Percentiles rank a stretch among this genome's conserved stretches.
Conservation (phyloP, 1,284 basidiomycete genomes). For the Phenoliferia sp. region DNA sequence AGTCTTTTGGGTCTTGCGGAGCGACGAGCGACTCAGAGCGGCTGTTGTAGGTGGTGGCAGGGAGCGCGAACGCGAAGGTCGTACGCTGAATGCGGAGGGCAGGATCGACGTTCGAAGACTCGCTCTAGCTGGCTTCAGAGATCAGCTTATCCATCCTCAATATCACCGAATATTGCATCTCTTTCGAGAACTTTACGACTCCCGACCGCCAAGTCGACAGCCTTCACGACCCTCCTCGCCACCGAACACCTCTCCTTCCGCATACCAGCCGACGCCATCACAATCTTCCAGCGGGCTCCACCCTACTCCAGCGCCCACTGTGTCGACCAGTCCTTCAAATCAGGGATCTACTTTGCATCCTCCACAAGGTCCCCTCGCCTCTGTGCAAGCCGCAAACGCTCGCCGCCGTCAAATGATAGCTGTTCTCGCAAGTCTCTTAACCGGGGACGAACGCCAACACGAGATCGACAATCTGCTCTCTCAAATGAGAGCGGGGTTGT, state of each 20-base stretch:
- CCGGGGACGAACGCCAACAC: slow-evolving; percentile 41
- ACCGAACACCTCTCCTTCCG: slow-evolving; percentile 2
- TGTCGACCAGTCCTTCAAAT: neutral
- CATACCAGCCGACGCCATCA: neutral
- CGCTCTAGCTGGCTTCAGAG: slow-evolving; percentile 72
- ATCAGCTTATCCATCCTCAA: slow-evolving; percentile 44
- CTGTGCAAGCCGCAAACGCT: slow-evolving; percentile 6
- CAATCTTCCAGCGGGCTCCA: neutral
- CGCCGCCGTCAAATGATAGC: slow-evolving; percentile 19
- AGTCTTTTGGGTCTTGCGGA: slow-evolving; percentile 48
- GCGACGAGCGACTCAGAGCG: slow-evolving; percentile 35
- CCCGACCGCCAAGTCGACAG: neutral
- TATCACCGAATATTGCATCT: slow-evolving; percentile 7
- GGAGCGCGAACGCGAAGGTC: slow-evolving; percentile 8
- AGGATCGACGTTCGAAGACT: slow-evolving; percentile 74
- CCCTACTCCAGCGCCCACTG: neutral
- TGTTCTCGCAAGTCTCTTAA: slow-evolving; percentile 38
- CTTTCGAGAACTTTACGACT: slow-evolving; percentile 11
- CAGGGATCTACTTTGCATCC: neutral
- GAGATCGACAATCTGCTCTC: slow-evolving; percentile 39
- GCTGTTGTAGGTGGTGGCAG: slow-evolving; percentile 37
- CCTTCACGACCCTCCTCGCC: neutral
- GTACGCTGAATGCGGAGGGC: slow-evolving; percentile 12
- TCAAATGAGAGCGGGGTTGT: slow-evolving; percentile 25
- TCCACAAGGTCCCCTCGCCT: neutral